Percentiles rank a stretch among this genome's conserved stretches.
Evolutionary conservation across 306 rosid species (phyloP).

Genomic region (Prunus davidiana): DNA sequence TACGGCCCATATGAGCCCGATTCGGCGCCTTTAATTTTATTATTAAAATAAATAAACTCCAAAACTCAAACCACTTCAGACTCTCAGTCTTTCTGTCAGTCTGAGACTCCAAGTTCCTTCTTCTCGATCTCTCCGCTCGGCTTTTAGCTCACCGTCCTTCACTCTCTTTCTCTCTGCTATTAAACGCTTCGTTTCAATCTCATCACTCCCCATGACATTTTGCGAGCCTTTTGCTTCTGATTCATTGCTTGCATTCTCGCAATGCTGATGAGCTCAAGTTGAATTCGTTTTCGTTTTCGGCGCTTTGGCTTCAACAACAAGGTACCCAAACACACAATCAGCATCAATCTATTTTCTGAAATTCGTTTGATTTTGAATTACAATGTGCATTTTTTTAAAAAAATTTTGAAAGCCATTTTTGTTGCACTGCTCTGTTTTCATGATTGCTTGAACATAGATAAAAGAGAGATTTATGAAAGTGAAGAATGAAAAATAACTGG

Average conservation of each 20-base stretch:
- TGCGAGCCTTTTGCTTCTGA: too few species aligned
- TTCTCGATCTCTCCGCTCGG: constrained; percentile 34
- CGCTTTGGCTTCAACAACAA: constrained; percentile 12
- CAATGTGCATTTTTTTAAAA: not conserved
- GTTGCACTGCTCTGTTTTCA: not conserved
- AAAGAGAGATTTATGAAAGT: not conserved
- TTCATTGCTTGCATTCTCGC: not conserved
- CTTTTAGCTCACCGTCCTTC: not conserved
- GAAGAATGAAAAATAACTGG: not conserved
- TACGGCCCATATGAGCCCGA: not conserved
- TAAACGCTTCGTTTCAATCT: constrained; percentile 15
- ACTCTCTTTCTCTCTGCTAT: not conserved
- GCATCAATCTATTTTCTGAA: not conserved
- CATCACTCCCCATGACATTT: not conserved
- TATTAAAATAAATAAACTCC: not conserved
- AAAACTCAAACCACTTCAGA: not conserved
- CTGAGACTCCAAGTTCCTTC: constrained; percentile 38
- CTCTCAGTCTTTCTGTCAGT: not conserved
- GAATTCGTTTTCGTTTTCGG: not conserved
- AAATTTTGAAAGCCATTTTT: not conserved
- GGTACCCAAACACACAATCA: constrained; percentile 2
- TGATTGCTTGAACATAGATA: not conserved
- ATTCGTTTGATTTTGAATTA: not conserved
- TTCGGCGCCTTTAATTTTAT: not conserved
- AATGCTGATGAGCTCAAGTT: constrained; percentile 14